These are phyloP conservation scores for Odontarrhena argentea DNA, from an alignment of 345 rosid species.

Conservation along the genomic window DNA sequence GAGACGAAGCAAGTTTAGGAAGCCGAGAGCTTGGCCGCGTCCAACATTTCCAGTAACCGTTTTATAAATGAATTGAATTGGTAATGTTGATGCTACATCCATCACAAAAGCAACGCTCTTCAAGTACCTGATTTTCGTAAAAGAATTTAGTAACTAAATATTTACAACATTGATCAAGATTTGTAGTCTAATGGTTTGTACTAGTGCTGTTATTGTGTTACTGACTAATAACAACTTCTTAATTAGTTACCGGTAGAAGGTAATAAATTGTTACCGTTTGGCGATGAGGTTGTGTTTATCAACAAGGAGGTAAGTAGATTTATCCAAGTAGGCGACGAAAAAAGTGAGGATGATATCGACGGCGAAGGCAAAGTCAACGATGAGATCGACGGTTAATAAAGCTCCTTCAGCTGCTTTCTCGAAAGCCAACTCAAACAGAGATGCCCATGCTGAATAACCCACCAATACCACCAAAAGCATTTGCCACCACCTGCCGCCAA, in stretches of 20 bases:
- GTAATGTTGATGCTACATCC: conserved; percentile 90
- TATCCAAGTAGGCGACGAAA: conserved; percentile 89
- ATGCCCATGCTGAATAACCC: conserved; percentile 90
- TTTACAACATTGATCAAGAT: too few relatives aligned
- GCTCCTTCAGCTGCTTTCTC: conserved; percentile 54
- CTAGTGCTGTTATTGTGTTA: too few relatives aligned
- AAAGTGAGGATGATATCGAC: conserved; percentile 78
- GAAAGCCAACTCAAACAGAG: conserved; percentile 82
- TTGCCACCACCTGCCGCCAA: conserved; percentile 69
- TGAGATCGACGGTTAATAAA: conserved; percentile 59
- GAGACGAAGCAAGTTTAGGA: conserved; percentile 84
- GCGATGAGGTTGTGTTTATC: conserved; percentile 79
- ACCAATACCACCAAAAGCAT: conserved; percentile 70
- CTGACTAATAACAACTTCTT: too few relatives aligned
- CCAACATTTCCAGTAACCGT: conserved; percentile 45
- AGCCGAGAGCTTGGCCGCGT: conserved; percentile 51
- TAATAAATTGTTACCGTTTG: conserved; percentile 40
- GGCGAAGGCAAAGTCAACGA: conserved; percentile 79
- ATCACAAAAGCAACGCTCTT: conserved; percentile 61
- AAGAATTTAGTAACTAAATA: too few relatives aligned
- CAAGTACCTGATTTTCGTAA: conserved; percentile 48
- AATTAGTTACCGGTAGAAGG: too few relatives aligned
- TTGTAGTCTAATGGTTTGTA: too few relatives aligned
- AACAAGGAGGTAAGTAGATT: conserved; percentile 70
- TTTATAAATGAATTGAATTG: conserved; percentile 60